Evolutionary conservation across 192 early-diverging fungal genomes (phyloP).

Genomic region (Podila epicladia): DNA sequence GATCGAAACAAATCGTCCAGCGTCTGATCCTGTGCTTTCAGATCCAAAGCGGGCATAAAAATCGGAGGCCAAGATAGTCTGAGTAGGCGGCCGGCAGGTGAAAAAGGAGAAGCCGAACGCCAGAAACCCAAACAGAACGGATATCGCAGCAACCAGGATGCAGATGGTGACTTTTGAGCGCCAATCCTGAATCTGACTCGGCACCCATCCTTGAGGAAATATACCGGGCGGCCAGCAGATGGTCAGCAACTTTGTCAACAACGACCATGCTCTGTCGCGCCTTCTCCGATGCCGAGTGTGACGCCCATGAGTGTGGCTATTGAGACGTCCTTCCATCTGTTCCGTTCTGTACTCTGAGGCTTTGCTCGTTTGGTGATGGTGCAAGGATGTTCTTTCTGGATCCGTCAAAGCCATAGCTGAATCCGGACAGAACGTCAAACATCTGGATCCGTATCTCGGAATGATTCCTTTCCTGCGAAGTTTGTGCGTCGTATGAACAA

Average conservation of each 20-base stretch:
- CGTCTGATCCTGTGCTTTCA: background rate
- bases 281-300: background rate
- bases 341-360: background rate
- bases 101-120: background rate
- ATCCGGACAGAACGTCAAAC: background rate
- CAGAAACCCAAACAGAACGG: background rate
- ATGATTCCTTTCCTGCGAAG: slow-evolving; percentile 12
- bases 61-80: background rate
- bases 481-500: background rate
- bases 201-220: background rate
- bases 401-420: background rate
- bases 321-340: background rate
- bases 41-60: background rate
- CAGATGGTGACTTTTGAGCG: background rate
- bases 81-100: background rate
- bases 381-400: background rate
- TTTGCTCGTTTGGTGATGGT: background rate
- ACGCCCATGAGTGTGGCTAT: background rate
- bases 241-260: background rate
- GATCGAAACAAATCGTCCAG: background rate
- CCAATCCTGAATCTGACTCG: background rate
- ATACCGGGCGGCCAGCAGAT: background rate
- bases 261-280: background rate
- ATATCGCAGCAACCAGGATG: background rate
- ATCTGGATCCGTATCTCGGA: slow-evolving; percentile 21